A percentile compares a stretch with the other conserved stretches of the same genome.
These are phyloP conservation scores for Ustilago shanxiensis DNA, from an alignment of 1,284 basidiomycete genomes.

Conservation along the genomic window DNA sequence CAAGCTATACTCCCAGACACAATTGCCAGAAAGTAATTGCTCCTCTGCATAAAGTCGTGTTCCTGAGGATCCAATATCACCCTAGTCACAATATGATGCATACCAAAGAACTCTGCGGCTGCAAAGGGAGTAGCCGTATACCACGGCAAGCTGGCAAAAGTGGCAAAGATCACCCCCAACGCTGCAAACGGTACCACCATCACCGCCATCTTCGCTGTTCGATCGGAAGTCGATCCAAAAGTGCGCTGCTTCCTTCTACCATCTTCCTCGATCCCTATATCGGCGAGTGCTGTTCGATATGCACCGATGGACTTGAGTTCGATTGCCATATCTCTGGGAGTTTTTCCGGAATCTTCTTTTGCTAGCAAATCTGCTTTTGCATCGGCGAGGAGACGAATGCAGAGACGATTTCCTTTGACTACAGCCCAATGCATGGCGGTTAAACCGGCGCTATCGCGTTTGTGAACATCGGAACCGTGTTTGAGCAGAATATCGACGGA, in stretches of 20 bases:
- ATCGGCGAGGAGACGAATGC: constrained; percentile 85
- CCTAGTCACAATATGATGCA: constrained; percentile 81
- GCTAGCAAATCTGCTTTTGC: constrained; percentile 85
- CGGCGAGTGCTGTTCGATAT: constrained; percentile 87
- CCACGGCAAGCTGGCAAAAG: constrained; percentile 85
- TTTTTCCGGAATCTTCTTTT: constrained; percentile 87
- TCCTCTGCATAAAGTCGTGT: constrained; percentile 57
- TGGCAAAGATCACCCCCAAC: constrained; percentile 85
- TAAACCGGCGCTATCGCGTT: constrained; percentile 84
- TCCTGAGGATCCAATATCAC: constrained; percentile 46
- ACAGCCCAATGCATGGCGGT: constrained; percentile 98
- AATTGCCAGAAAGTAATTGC: constrained; percentile 90
- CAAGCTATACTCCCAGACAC: constrained; percentile 87
- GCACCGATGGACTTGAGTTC: constrained; percentile 85
- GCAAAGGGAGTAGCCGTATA: constrained; percentile 87
- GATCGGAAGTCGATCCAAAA: constrained; percentile 77
- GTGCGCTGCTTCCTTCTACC: constrained; percentile 71
- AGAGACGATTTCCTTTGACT: constrained; percentile 88
- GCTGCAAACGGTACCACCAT: constrained; percentile 83
- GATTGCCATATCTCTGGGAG: constrained; percentile 91
- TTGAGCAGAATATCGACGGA: constrained; percentile 90
- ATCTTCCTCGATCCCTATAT: constrained; percentile 75
- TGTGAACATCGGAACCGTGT: constrained; percentile 84
- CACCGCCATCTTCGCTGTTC: constrained; percentile 84
- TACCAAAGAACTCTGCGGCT: constrained; percentile 85